Evolutionary conservation across 2,329 filamentous ascomycete genomes (phyloP), one percentile per base, ranked within the genome.

Genomic region (Septoria petroselini): DNA sequence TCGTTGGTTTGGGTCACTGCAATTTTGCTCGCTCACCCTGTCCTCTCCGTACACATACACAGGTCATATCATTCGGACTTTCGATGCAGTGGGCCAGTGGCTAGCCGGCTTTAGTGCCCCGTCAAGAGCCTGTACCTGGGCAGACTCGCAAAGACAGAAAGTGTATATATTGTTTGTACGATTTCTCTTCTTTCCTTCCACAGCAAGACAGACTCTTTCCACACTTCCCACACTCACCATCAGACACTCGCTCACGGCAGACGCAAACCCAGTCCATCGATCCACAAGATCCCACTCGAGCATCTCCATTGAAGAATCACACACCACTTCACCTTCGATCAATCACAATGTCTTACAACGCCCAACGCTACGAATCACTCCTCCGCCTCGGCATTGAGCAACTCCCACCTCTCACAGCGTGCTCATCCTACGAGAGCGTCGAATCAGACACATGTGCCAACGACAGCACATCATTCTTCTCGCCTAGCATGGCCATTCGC

Each of bases 321-420:
- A 1, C 15, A 38, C 18, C 25, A 17, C 17, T 18, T 15, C 18
- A 39, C 7, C 18, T 31, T 12, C 33, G 17, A 7, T 12, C 30
- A 18, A 27, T 15, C 15, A 8, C 41, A 57, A 64, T 68, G 65
- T 55, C 59, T 31, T 61, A 61, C 55, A 60, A 53, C 48, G 49
- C 40, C 18, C 57, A 60, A 41, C 61, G 58, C 33, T 53, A 52
- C 55, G 58, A 60, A 25, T 54, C 47, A 19, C 55, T 63, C 23
- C 50, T 25, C 29, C 50, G 58, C 33, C 61, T 65, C 17, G 59
- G 60, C 23, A 61, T 67, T 50, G 58, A 67, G 48, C 62, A 63
- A 44, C 53, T 65, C 3, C 61, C 63, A 15, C 44, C 57, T 29
- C 47, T 17, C 30, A 52, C 34, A n/a, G 54, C 25, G 30, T 57